phyloP scores from a whole-genome alignment of 2,329 filamentous ascomycete species.

The Hymenoscyphus repandus region DNA sequence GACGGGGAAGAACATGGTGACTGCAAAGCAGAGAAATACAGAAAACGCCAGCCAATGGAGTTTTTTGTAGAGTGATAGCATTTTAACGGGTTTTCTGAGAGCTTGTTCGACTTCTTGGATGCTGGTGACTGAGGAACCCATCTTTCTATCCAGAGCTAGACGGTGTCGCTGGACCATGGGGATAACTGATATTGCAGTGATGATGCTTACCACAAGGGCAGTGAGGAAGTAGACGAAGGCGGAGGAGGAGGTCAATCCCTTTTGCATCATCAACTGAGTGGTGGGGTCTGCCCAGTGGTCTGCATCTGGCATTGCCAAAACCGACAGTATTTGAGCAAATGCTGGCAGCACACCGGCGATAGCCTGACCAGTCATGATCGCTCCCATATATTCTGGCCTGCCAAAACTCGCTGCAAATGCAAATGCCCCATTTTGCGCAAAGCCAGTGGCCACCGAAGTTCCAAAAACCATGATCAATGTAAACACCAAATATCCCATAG shows the following conservation, averaged over 20 bases:
- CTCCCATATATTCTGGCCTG: constrained; percentile 84
- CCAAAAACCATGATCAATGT: constrained; percentile 74
- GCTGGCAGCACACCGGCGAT: constrained; percentile 87
- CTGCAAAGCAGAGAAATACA: constrained; percentile 72
- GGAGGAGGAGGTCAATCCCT: constrained; percentile 53
- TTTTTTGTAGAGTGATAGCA: constrained; percentile 67
- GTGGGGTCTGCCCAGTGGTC: constrained; percentile 28
- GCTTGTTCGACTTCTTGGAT: constrained; percentile 49
- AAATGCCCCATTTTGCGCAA: constrained; percentile 92
- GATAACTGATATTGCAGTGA: constrained; percentile 67
- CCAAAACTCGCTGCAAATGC: constrained; percentile 86
- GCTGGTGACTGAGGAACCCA: constrained; percentile 46
- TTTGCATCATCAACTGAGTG: constrained; percentile 24
- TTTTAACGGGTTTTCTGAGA: constrained; percentile 45
- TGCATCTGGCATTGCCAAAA: constrained; percentile 57
- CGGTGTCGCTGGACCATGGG: constrained; percentile 62
- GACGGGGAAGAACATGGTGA: constrained; percentile 94
- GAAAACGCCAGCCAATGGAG: constrained; percentile 72
- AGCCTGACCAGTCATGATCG: constrained; percentile 91
- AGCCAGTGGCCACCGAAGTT: constrained; percentile 74
- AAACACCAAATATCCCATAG: constrained; percentile 71
- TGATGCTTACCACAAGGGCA: constrained; percentile 68
- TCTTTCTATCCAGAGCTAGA: constrained; percentile 45
- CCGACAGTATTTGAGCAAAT: constrained; percentile 79
- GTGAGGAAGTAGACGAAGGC: constrained; percentile 91